phyloP scores from a whole-genome alignment of 305 asterid species.

The Plantago lanceolata region DNA sequence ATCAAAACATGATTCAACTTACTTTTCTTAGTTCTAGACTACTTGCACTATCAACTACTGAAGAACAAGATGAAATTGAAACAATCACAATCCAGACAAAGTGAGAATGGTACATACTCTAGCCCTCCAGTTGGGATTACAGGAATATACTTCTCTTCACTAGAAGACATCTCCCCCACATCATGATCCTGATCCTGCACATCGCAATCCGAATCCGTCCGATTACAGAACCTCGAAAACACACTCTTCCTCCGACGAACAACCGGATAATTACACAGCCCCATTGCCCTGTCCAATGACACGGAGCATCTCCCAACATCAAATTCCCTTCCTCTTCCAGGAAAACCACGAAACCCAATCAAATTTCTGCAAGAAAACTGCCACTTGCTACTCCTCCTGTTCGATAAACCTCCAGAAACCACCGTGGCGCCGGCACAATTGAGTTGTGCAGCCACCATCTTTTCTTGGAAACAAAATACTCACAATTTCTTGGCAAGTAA shows the following conservation, averaged over 20 bases:
- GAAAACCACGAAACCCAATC: constrained; percentile 23
- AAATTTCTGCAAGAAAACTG: constrained; percentile 22
- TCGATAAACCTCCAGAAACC: constrained; percentile 29
- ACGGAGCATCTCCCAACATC: constrained; percentile 26
- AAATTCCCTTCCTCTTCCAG: constrained; percentile 23
- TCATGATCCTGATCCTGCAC: constrained; percentile 32
- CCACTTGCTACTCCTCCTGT: constrained; percentile 22
- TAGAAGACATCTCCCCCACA: constrained; percentile 31
- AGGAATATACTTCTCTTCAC: constrained; percentile 21
- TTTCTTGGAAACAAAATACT: neutral
- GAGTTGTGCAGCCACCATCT: constrained; percentile 51
- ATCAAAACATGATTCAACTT: neutral
- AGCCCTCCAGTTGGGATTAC: constrained; percentile 32
- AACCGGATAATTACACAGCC: constrained; percentile 29
- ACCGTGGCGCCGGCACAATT: constrained; percentile 32
- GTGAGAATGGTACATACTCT: constrained; percentile 31
- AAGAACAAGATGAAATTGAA: neutral
- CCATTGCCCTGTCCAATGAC: constrained; percentile 27
- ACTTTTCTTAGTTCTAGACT: neutral
- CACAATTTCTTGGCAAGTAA: neutral
- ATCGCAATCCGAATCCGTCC: constrained; percentile 36
- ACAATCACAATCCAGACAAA: neutral
- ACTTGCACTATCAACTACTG: neutral
- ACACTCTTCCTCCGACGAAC: constrained; percentile 33
- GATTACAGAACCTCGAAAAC: constrained; percentile 31